Conservation (phyloP, 2,329 filamentous ascomycete genomes). For the Rosellinia necatrix region DNA sequence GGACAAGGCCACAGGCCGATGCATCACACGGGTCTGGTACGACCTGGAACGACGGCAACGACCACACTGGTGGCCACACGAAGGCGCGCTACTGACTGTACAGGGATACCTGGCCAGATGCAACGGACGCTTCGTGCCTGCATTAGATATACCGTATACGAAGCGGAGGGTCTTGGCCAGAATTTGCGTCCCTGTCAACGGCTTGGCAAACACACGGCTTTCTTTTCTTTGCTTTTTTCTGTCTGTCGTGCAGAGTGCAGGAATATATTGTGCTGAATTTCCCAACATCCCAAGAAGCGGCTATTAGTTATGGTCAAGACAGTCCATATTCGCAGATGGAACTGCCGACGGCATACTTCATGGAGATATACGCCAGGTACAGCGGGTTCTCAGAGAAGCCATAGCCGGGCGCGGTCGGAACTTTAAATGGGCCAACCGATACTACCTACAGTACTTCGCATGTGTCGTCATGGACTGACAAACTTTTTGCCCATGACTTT, state of each 20-base stretch:
- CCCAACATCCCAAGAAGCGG: neutral
- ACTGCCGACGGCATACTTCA: too few species aligned
- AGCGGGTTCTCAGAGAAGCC: too few species aligned
- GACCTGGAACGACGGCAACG: conserved; percentile 13
- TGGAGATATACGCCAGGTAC: too few species aligned
- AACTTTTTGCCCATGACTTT: too few species aligned
- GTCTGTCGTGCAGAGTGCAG: neutral
- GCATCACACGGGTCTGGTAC: conserved; percentile 6
- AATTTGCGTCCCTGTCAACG: conserved; percentile 20
- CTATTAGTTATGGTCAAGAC: too few species aligned
- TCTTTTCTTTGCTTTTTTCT: conserved; percentile 15
- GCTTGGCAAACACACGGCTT: conserved; percentile 10
- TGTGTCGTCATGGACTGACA: neutral
- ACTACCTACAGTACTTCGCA: too few species aligned
- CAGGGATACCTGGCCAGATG: conserved; percentile 20
- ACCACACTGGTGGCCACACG: too few species aligned
- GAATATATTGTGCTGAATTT: neutral
- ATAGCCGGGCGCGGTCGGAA: too few species aligned
- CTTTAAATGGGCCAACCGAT: too few species aligned
- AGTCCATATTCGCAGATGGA: too few species aligned
- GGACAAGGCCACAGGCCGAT: neutral
- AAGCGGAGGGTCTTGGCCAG: conserved; percentile 5
- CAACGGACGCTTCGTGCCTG: conserved; percentile 14
- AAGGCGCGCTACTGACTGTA: conserved; percentile 6
- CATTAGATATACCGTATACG: conserved; percentile 10